Conservation (phyloP, 805 yeast species). For the Jamesozyma gamospora region DNA sequence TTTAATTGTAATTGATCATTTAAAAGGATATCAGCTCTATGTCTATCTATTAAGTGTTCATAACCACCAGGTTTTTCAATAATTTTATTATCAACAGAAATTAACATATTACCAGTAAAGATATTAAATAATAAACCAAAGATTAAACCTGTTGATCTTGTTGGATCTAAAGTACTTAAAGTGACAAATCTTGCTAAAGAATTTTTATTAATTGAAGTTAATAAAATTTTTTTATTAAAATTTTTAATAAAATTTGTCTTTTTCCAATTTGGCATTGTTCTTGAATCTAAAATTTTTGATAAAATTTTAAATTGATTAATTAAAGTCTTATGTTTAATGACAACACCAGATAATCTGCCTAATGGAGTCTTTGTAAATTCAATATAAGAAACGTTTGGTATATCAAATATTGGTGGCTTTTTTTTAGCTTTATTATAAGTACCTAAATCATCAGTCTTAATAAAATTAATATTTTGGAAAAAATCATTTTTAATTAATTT, state of each 20-base stretch:
- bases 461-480: constrained; percentile 23
- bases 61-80: constrained; percentile 78
- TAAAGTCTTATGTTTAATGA: constrained; percentile 79
- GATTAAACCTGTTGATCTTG: constrained; percentile 79
- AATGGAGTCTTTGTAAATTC: constrained; percentile 85
- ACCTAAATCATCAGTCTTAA: constrained; percentile 82
- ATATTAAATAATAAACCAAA: constrained; percentile 72
- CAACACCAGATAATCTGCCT: constrained; percentile 89
- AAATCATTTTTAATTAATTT: constrained; percentile 25
- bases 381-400: constrained; percentile 82
- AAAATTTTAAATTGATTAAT: constrained; percentile 80
- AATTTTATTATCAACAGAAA: constrained; percentile 68
- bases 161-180: constrained; percentile 53
- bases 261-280: constrained; percentile 34
- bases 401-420: constrained; percentile 53
- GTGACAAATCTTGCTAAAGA: constrained; percentile 40
- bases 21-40: constrained; percentile 60
- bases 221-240: constrained; percentile 23
- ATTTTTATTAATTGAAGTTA: constrained; percentile 4
- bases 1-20: constrained; percentile 85
- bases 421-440: constrained; percentile 50
- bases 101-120: constrained; percentile 70
- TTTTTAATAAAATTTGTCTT: constrained; percentile 40
- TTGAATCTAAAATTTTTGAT: constrained; percentile 56
- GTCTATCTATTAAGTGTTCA: constrained; percentile 66